Conservation (phyloP, 352 stramenopile genomes). For the Globisporangium paddicum region DNA sequence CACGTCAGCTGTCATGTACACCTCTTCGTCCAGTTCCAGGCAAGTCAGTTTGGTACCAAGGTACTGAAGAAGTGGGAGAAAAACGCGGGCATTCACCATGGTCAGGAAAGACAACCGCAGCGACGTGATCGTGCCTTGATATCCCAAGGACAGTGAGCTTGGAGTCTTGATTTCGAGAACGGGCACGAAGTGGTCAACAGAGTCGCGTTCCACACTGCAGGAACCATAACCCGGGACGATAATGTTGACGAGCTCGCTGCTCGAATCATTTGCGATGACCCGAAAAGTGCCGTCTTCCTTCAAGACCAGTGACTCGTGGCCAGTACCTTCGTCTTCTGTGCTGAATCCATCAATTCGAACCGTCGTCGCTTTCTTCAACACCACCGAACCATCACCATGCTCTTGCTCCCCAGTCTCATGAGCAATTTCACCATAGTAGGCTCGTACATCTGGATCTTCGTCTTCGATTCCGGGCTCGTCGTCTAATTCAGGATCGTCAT, state of each 20-base stretch:
- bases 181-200: not conserved
- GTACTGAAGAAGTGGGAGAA: no score
- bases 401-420: not conserved
- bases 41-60: no score
- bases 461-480: not conserved
- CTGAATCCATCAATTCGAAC: not conserved
- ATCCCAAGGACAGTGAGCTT: no score
- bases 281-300: not conserved
- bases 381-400: not conserved
- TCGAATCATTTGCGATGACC: not conserved
- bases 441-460: not conserved
- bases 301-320: not conserved
- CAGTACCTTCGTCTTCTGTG: not conserved
- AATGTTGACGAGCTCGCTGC: not conserved
- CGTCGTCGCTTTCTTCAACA: not conserved
- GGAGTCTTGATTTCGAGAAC: not conserved
- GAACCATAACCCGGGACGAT: not conserved
- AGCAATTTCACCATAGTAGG: not conserved
- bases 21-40: no score
- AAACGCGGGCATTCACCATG: no score
- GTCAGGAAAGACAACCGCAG: no score
- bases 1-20: no score
- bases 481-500: not conserved
- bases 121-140: no score
- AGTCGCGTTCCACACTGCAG: not conserved